Percentiles rank a stretch among this genome's conserved stretches.
Conservation (phyloP, 106 monocot genomes). For the Acorus gramineus region DNA sequence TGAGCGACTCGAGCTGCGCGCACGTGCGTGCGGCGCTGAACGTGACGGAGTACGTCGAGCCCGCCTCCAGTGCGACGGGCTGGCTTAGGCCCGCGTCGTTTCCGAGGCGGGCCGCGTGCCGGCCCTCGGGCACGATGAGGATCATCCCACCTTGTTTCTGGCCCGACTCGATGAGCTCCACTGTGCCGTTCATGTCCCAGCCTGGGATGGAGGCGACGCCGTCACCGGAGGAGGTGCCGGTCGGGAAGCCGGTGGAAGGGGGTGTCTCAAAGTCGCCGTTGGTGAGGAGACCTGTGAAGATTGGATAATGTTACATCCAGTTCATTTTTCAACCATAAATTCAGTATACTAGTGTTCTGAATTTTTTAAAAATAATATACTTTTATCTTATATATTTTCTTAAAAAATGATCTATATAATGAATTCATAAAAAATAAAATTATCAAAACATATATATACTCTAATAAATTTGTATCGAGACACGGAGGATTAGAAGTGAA, state of each 20-base stretch:
- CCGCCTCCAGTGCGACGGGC: slow-evolving; percentile 54
- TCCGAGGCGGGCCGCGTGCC: slow-evolving; percentile 69
- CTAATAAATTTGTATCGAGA: no score
- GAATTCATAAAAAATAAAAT: no score
- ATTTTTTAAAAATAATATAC: no score
- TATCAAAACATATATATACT: no score
- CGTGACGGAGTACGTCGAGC: slow-evolving; percentile 58
- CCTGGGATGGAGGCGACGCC: slow-evolving; percentile 32
- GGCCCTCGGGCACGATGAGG: slow-evolving; percentile 87
- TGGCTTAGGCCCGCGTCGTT: slow-evolving; percentile 82
- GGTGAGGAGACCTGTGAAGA: slow-evolving; percentile 42
- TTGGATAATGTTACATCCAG: no score
- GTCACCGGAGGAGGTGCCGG: slow-evolving; percentile 15
- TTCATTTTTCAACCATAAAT: no score
- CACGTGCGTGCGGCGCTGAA: slow-evolving; percentile 95
- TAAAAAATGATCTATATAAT: no score
- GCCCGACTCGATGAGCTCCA: slow-evolving; percentile 75
- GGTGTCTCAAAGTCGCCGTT: slow-evolving; percentile 83
- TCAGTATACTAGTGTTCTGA: no score
- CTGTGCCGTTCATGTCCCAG: slow-evolving; percentile 79
- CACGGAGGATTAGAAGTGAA: no score
- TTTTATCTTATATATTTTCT: no score
- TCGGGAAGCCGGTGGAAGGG: slow-evolving; percentile 50
- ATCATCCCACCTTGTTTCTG: slow-evolving; percentile 97
- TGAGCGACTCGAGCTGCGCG: slow-evolving; percentile 83